Percentiles rank a stretch among this genome's conserved stretches.
Conservation (phyloP, 306 rosid species). For the Phaseolus lunatus region DNA sequence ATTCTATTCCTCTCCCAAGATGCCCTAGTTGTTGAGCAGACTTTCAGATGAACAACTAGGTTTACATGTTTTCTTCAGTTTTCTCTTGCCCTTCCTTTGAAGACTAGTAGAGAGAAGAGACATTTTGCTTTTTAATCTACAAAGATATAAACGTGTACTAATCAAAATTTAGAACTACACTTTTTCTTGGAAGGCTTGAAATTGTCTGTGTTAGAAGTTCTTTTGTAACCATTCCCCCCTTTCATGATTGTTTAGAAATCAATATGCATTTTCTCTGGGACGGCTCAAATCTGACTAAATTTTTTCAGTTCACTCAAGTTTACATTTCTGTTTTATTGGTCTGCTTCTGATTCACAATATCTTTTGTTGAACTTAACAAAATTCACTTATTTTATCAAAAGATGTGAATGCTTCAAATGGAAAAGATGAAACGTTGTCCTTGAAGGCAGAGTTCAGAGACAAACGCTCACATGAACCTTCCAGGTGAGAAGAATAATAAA, state of each 20-base stretch:
- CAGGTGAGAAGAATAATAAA: conserved; percentile 54
- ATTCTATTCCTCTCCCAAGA: neutral
- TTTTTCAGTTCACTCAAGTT: neutral
- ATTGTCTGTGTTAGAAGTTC: conserved; percentile 1
- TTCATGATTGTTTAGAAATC: conserved; percentile 1
- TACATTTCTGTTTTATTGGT: conserved; percentile 29
- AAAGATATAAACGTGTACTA: neutral
- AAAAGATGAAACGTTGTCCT: conserved; percentile 48
- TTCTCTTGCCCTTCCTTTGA: too few relatives aligned
- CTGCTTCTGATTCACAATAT: conserved; percentile 30
- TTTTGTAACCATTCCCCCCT: conserved; percentile 17
- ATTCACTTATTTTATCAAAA: conserved; percentile 49
- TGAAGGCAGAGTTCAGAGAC: conserved; percentile 45
- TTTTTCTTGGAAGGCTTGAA: neutral
- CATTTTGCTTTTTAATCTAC: neutral
- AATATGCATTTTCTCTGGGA: conserved; percentile 16
- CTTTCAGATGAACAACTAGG: neutral
- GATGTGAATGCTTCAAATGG: conserved; percentile 52
- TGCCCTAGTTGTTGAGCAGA: neutral
- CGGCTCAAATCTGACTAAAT: conserved; percentile 3
- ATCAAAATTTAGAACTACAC: neutral
- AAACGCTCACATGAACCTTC: conserved; percentile 53
- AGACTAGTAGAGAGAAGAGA: neutral
- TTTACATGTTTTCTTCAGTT: neutral
- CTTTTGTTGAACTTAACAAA: conserved; percentile 47